Base-by-base conservation (phyloP, 177 flowering plant genomes). In the Vitis hybrid region DNA sequence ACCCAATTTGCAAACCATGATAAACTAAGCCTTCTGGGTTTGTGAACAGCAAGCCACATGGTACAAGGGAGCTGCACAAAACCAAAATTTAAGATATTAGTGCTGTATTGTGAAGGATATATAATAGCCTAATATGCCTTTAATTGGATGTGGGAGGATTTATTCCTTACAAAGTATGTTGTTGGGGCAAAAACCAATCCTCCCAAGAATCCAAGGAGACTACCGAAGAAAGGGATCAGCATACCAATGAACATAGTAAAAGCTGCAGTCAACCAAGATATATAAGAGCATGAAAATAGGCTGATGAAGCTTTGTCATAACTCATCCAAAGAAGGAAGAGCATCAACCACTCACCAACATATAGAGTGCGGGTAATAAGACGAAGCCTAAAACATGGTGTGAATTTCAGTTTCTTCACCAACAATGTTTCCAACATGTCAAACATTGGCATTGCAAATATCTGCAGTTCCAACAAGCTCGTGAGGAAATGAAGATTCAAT, bases 1-100 rank as follows among this genome's bases (percentile, higher is more conserved):
- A 81, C 85, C 87, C 87, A 83, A 57, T 85, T 85, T 21, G 74
- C 29, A 11, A 56, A 26, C 88, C 88, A 85, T 48, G 88, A 85
- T 4, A 79, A 58, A 70, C 87, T 70, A 62, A 70, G 81, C 19
- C 65, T 81, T 53, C 51, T 83, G 8, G 88, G 88, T 65, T 83
- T 85, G 64, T 75, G 64, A 62, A 83, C 72, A 18, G 56, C 72
- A 6, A 85, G 82, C 88, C 87, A 85, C 63, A 83, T 81, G 60
- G 81, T 75, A 75, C 88, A 85, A 26, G 88, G 89, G 16, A 85
- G 80, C 89, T 85, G 79, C 60, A 69, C 22, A 51, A 53, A n/a
- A 10, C 15, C 1, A 50, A 65, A 1, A 51, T 22, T 22, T 18
- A 3, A 62, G 10, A 62, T 51, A 29, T 21, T n/a, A 31, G 13